Conservation (phyloP, 2,329 filamentous ascomycete genomes). For the Cytospora schulzeri region DNA sequence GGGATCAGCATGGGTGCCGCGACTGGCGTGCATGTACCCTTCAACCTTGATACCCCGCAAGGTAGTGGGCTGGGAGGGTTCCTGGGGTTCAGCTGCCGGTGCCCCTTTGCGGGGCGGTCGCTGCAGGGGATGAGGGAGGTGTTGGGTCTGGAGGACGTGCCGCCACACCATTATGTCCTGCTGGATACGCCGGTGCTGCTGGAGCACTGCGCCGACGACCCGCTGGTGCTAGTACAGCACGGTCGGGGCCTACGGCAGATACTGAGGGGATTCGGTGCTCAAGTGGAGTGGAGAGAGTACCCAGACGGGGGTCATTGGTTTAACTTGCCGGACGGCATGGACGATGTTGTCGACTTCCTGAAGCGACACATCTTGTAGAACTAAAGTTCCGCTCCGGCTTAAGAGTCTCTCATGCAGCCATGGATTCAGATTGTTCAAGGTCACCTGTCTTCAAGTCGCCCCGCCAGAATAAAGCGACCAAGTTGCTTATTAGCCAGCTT, state of each 20-base stretch:
- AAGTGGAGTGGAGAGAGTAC: conserved; percentile 45
- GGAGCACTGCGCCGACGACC: conserved; percentile 48
- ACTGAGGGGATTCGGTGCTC: conserved; percentile 39
- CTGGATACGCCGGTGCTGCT: conserved; percentile 46
- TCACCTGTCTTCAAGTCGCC: too few species aligned
- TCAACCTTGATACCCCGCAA: conserved; percentile 37
- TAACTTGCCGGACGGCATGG: conserved; percentile 44
- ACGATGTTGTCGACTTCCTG: conserved; percentile 43
- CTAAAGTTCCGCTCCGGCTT: too few species aligned
- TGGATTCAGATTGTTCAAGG: too few species aligned
- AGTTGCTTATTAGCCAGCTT: too few species aligned
- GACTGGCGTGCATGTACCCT: conserved; percentile 35
- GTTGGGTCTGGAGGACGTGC: conserved; percentile 34
- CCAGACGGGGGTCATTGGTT: conserved; percentile 46
- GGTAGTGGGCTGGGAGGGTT: conserved; percentile 36
- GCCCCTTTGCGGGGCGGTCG: too few species aligned
- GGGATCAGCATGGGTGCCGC: conserved; percentile 21
- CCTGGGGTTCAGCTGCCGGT: conserved; percentile 37
- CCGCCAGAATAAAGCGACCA: too few species aligned
- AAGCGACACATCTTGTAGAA: neutral
- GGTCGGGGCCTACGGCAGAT: conserved; percentile 39
- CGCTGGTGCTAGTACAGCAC: conserved; percentile 41
- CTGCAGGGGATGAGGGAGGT: conserved; percentile 37
- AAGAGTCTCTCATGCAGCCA: too few species aligned
- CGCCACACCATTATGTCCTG: conserved; percentile 36